These are phyloP conservation scores for Pichia heedii DNA, from an alignment of 805 yeast genomes.

Conservation along the genomic window DNA sequence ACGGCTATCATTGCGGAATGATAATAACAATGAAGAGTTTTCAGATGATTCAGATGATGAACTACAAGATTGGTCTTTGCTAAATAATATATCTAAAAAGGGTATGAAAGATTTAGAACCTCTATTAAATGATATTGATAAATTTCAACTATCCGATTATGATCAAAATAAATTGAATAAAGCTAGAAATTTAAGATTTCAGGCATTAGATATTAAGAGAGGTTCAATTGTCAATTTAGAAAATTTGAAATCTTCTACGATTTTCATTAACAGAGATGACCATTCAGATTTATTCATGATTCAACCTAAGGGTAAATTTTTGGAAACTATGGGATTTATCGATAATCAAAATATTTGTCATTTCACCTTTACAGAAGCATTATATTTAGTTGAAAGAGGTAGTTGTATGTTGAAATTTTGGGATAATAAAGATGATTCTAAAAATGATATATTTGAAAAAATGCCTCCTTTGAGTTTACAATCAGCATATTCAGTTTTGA, in stretches of 20 bases:
- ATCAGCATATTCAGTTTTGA: constrained; percentile 48
- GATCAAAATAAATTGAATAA: constrained; percentile 32
- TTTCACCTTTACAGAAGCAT: constrained; percentile 56
- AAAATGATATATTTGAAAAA: constrained; percentile 22
- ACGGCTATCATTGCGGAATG: background rate
- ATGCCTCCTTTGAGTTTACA: constrained; percentile 46
- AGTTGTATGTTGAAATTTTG: constrained; percentile 28
- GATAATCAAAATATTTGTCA: constrained; percentile 38
- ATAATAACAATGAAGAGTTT: constrained; percentile 3
- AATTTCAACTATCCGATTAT: constrained; percentile 15
- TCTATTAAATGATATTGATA: constrained; percentile 10
- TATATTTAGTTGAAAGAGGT: constrained; percentile 80
- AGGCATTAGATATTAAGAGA: constrained; percentile 46
- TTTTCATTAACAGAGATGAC: constrained; percentile 13
- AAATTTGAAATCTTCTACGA: constrained; percentile 21
- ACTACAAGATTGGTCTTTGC: constrained; percentile 45
- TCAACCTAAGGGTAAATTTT: constrained; percentile 59
- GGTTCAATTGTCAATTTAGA: constrained; percentile 27
- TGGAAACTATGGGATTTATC: constrained; percentile 62
- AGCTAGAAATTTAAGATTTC: constrained; percentile 64
- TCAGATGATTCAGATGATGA: constrained; percentile 35
- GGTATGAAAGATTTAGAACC: constrained; percentile 87
- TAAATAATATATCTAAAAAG: constrained; percentile 45
- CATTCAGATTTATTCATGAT: constrained; percentile 24
- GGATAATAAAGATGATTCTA: constrained; percentile 14